Evolutionary conservation across 208 protist species (phyloP), one percentile per base, ranked within the genome.

Genomic region (Strigomonas oncopelti): DNA sequence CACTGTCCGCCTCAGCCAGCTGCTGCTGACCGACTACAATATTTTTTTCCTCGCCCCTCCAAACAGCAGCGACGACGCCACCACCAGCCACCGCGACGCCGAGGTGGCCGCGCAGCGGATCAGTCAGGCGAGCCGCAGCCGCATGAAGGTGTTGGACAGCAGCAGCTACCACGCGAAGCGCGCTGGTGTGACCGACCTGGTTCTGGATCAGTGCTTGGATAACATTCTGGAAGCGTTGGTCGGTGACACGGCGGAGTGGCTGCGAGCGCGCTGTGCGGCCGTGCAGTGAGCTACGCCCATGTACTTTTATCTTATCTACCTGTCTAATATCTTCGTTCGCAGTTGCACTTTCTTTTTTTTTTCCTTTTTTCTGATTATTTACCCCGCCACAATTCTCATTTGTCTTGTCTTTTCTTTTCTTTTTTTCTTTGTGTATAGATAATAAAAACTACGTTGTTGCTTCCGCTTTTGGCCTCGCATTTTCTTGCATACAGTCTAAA

Each of bases 171-270:
- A 89, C 61, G 58, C 78, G 13, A 78, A 78, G 4, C 81, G 87
- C 29, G 56, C 81, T 0, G 82, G 78, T 0, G 60, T 88, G 27
- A 65, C 68, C 53, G 77, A 81, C 42, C 58, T 77, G 13, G 78
- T 92, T 56, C 64, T 92, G 14, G 81, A 82, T 45, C 84, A 88
- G 68, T 78, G 74, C 16, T 65, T 92, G 13, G 78, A 85, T 14
- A 88, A 87, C 42, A 61, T 92, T 24, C 65, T 88, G 66, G 64
- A 87, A 14, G 79, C 86, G 22, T 60, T 90, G 28, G 53, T 90
- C 8, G 71, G 67, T 3, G 87, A 92, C 61, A 87, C 87, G 29
- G 69, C 77, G 28, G 73, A 58, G 1, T 92, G 87, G 87, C 53
- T 91, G n/a, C n/a, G n/a, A n/a, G n/a, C n/a, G n/a, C n/a, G n/a